These are phyloP conservation scores for Chalciporus chontae DNA, from an alignment of 768 basidiomycete species.

Conservation along the genomic window DNA sequence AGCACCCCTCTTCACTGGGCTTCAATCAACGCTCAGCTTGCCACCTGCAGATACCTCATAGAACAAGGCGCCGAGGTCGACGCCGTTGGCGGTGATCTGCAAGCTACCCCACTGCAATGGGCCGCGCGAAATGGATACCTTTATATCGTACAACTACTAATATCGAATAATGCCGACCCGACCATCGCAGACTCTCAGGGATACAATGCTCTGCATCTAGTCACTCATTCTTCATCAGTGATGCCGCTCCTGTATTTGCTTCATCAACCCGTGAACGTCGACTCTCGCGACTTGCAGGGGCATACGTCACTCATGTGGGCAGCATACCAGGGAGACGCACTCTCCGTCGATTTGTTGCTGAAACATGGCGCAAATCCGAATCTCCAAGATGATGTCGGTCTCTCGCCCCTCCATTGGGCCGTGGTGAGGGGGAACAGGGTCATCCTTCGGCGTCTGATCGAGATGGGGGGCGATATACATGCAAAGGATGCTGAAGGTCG, in stretches of 20 bases:
- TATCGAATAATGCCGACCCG: slow-evolving; percentile 89
- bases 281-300: slow-evolving; percentile 85
- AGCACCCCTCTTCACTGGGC: slow-evolving; percentile 95
- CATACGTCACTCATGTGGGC: slow-evolving; percentile 99
- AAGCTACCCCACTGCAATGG: slow-evolving; percentile 97
- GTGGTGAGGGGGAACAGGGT: slow-evolving; percentile 91
- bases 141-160: slow-evolving; percentile 89
- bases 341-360: slow-evolving; percentile 88
- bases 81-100: slow-evolving; percentile 88
- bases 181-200: slow-evolving; percentile 89
- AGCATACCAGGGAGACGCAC: slow-evolving; percentile 95
- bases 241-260: slow-evolving; percentile 92
- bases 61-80: slow-evolving; percentile 95
- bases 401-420: slow-evolving; percentile 95
- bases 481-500: slow-evolving; percentile 82
- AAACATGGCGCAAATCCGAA: slow-evolving; percentile 82
- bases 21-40: slow-evolving; percentile 93
- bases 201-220: slow-evolving; percentile 93
- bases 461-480: slow-evolving; percentile 79
- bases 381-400: slow-evolving; percentile 73
- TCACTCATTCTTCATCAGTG: slow-evolving; percentile 90
- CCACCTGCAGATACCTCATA: slow-evolving; percentile 80
- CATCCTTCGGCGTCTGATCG: slow-evolving; percentile 80
- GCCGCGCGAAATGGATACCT: slow-evolving; percentile 96
- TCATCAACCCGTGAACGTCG: slow-evolving; percentile 90